Base-by-base conservation (phyloP, 2,329 filamentous ascomycete genomes). In the Pseudogymnoascus sp. region DNA sequence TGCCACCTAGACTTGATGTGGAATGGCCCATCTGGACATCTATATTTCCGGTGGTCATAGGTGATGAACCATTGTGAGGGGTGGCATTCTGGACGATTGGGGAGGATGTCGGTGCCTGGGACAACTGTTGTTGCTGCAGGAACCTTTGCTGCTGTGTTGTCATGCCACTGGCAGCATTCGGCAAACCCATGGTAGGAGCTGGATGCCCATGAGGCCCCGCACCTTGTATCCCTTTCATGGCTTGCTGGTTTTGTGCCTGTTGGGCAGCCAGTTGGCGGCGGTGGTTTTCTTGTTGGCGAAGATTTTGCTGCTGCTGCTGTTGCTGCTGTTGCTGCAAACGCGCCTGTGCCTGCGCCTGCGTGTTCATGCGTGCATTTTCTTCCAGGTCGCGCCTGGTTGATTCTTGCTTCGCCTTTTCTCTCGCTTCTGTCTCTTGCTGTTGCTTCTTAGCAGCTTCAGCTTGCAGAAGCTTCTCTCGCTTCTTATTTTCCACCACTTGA, bases 401-500 rank as follows among this genome's bases (percentile, higher is more conserved):
- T 62, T 74, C 72, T 36, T 70, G 66, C 54, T 68, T 69, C 39
- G 73, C 70, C 63, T 77, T 77, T 66, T 80, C 79, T 63, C 78
- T 71, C 69, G 79, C 70, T 77, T 83, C 79, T 10, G 75, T 74
- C 36, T 79, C 76, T 64, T 79, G 76, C 36, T 78, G 73, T 62
- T 78, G 76, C 68, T 83, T 81, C 64, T 79, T 73, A 77, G 76
- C 63, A 75, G 77, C 64, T 74, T 74, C 63, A 76, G 76, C 68
- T 64, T 88, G 83, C 67, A 86, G 84, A 62, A 85, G 79, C 75
- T 91, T 91, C 70, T 95, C 90, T 64, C 87, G 85, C 65, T 89
- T 88, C 68, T 86, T 87, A 71, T 86, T 89, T 73, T 96, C 90
- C 26, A 87, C 86, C 65, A 91, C 88, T 47, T 90, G 85, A 63